Conservation (phyloP, 2,329 filamentous ascomycete species). For the Aspergillus udagawae region DNA sequence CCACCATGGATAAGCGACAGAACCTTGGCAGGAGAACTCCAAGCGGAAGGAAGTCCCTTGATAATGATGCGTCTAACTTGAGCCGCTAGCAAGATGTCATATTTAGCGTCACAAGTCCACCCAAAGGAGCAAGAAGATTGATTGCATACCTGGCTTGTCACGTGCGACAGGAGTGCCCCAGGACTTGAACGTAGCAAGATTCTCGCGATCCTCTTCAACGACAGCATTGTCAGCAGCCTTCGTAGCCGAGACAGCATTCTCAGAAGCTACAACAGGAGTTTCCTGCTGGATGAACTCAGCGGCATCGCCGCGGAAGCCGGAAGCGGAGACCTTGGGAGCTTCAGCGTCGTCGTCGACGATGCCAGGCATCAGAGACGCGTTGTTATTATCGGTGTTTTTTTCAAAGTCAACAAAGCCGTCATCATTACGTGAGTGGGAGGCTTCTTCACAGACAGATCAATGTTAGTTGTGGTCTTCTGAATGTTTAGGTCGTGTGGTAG, state of each 20-base stretch:
- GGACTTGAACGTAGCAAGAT: conserved; percentile 25
- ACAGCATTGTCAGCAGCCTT: neutral
- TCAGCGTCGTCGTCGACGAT: neutral
- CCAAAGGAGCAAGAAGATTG: neutral
- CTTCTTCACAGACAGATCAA: neutral
- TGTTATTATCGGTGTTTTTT: neutral
- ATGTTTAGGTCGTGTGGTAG: neutral
- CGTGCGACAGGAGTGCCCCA: conserved; percentile 28
- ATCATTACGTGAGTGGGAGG: neutral
- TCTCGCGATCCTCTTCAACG: conserved; percentile 23
- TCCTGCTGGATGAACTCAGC: neutral
- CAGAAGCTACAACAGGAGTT: neutral
- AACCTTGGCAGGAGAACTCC: conserved; percentile 28
- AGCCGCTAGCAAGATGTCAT: conserved; percentile 15
- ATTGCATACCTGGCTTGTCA: conserved; percentile 23
- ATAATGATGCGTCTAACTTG: conserved; percentile 32
- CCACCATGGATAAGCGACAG: conserved; percentile 39
- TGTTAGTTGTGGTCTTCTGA: neutral
- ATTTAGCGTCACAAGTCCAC: neutral
- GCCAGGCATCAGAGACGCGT: neutral
- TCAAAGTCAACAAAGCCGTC: neutral
- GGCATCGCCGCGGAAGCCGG: neutral
- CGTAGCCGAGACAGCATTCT: neutral
- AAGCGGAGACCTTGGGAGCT: neutral
- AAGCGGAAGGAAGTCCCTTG: conserved; percentile 31